These are phyloP conservation scores for Cordia subcordata DNA, from an alignment of 257 asterid genomes.

Conservation along the genomic window DNA sequence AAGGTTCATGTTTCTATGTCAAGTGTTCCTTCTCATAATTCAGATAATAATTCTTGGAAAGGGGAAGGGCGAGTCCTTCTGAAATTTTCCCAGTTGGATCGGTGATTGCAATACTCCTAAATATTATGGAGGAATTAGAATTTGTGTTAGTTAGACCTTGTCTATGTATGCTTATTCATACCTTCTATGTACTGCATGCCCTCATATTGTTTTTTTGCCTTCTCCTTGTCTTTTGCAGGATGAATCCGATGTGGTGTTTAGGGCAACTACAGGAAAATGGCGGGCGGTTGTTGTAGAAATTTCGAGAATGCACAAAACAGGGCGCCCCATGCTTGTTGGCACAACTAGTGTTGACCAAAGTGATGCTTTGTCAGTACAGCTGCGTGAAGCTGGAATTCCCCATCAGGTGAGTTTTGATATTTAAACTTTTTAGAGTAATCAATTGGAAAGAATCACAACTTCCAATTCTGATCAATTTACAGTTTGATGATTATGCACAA, in stretches of 20 bases:
- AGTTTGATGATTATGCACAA: background rate
- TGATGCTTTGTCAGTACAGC: constrained; percentile 81
- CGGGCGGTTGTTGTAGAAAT: constrained; percentile 94
- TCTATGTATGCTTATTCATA: too few relatives aligned
- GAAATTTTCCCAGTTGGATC: background rate
- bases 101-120: background rate
- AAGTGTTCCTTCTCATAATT: background rate
- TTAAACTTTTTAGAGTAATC: constrained; percentile 2
- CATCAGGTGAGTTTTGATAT: constrained; percentile 67
- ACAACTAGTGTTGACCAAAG: constrained; percentile 99
- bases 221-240: constrained; percentile 38
- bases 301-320: constrained; percentile 93
- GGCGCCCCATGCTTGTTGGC: constrained; percentile 97
- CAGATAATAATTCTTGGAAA: background rate
- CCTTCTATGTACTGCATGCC: too few relatives aligned
- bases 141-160: background rate
- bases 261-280: constrained; percentile 92
- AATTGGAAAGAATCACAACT: background rate
- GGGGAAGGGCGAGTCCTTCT: background rate
- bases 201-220: too few relatives aligned
- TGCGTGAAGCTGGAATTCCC: constrained; percentile 76
- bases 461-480: background rate
- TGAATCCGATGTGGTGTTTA: constrained; percentile 95
- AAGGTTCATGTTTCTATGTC: constrained; percentile 41
- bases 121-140: background rate